Conservation (phyloP, 2,329 filamentous ascomycete species). For the Colletotrichum nymphaeae region DNA sequence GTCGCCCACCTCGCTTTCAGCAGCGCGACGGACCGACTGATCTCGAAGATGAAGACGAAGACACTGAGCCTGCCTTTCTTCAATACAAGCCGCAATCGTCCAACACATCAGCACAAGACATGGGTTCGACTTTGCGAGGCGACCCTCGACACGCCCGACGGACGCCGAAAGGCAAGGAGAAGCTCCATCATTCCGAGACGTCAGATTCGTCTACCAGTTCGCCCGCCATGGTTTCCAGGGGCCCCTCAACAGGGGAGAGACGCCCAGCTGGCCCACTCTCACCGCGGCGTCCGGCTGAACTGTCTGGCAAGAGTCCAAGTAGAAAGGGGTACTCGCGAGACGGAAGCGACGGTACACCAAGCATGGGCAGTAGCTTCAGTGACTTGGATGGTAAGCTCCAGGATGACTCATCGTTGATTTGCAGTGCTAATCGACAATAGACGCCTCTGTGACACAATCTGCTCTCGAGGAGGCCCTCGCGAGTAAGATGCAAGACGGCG, state of each 20-base stretch:
- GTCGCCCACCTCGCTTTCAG: constrained; percentile 66
- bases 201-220: constrained; percentile 74
- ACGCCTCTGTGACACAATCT: constrained; percentile 83
- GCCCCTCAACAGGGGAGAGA: constrained; percentile 45
- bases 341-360: constrained; percentile 79
- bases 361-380: constrained; percentile 88
- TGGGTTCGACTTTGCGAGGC: constrained; percentile 64
- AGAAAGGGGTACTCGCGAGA: constrained; percentile 65
- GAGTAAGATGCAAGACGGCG: constrained; percentile 75
- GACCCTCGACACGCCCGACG: constrained; percentile 52
- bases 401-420: background rate
- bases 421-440: constrained; percentile 50
- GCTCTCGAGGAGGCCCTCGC: constrained; percentile 83
- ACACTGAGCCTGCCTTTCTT: constrained; percentile 68
- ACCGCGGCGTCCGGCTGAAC: constrained; percentile 69
- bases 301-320: constrained; percentile 65
- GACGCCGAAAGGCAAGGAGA: constrained; percentile 45
- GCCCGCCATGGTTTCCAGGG: constrained; percentile 50
- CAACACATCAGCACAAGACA: constrained; percentile 54
- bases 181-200: constrained; percentile 62
- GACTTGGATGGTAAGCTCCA: constrained; percentile 76
- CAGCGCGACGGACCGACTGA: constrained; percentile 34
- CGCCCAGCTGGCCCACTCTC: constrained; percentile 60
- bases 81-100: constrained; percentile 54
- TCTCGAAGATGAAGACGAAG: constrained; percentile 55